Evolutionary conservation across 352 stramenopile species (phyloP).

Genomic region (Pythium guiyangense): DNA sequence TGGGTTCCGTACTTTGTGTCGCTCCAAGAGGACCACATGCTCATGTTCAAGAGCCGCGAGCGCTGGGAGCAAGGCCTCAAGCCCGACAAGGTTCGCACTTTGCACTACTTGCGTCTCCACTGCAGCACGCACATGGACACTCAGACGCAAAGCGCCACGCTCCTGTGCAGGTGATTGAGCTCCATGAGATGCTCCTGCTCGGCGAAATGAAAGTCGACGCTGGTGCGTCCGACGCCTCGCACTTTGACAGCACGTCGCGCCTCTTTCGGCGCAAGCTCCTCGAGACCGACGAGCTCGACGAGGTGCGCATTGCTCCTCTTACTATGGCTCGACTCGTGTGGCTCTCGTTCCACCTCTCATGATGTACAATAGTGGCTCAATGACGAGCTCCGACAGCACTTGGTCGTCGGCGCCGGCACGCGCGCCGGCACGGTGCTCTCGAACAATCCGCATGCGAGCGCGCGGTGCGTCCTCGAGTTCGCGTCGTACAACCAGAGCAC

Average conservation of each 20-base stretch:
- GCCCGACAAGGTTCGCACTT: constrained; percentile 56
- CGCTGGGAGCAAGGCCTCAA: constrained; percentile 81
- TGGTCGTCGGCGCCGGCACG: constrained; percentile 40
- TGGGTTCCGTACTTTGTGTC: constrained; percentile 83
- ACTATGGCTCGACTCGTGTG: not conserved
- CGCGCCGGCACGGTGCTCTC: constrained; percentile 36
- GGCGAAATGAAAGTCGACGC: constrained; percentile 86
- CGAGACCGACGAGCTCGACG: constrained; percentile 72
- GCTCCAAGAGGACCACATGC: constrained; percentile 70
- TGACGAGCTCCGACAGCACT: constrained; percentile 52
- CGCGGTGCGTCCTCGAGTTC: constrained; percentile 72
- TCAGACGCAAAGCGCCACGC: no score
- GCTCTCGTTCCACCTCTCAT: not conserved
- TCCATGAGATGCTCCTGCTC: constrained; percentile 73
- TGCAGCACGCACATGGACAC: not conserved
- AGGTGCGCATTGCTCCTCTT: constrained; percentile 33
- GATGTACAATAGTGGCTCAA: constrained; percentile 51
- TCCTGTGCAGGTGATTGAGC: constrained; percentile 51
- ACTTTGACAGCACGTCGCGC: constrained; percentile 23
- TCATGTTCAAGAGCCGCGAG: constrained; percentile 76
- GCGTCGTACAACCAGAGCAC: constrained; percentile 74
- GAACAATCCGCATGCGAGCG: constrained; percentile 57
- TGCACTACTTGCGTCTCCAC: not conserved
- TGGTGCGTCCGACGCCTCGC: constrained; percentile 16
- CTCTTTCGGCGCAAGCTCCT: constrained; percentile 74